These are phyloP conservation scores for Tricholoma hemisulphureum DNA, from an alignment of 768 basidiomycete genomes.

Conservation along the genomic window DNA sequence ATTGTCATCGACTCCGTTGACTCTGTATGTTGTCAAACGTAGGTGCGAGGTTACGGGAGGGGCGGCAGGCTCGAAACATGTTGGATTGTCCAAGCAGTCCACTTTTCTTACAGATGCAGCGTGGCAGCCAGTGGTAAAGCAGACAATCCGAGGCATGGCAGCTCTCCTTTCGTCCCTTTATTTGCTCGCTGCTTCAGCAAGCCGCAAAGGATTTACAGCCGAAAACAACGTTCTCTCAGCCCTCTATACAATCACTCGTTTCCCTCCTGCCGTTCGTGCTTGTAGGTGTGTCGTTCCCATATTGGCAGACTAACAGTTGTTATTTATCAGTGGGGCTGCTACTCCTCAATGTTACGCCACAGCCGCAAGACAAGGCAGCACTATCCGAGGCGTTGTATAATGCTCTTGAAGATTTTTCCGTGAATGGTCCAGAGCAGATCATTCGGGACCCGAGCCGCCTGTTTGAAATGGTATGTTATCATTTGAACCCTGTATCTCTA, in stretches of 20 bases:
- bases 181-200: conserved; percentile 20
- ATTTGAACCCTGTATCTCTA: not conserved
- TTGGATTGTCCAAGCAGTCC: conserved; percentile 16
- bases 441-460: conserved; percentile 5
- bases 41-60: not conserved
- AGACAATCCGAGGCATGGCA: conserved; percentile 29
- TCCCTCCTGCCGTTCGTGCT: conserved; percentile 27
- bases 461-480: conserved; percentile 5
- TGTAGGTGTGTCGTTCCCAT: conserved; percentile 14
- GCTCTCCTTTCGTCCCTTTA: conserved; percentile 28
- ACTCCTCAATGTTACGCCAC: conserved; percentile 19
- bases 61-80: not conserved
- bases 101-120: conserved; percentile 17
- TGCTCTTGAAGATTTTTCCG: conserved; percentile 21
- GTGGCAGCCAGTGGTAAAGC: conserved; percentile 23
- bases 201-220: conserved; percentile 12
- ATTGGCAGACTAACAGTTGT: not conserved
- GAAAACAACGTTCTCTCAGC: conserved; percentile 21
- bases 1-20: not conserved
- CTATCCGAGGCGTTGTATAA: conserved; percentile 22
- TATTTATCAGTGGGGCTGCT: conserved; percentile 20
- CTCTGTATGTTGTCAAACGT: conserved; percentile 23
- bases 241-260: conserved; percentile 20
- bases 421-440: conserved; percentile 15
- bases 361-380: conserved; percentile 23